These are phyloP conservation scores for Pythium diclinum DNA, from an alignment of 352 stramenopile genomes.

Conservation along the genomic window DNA sequence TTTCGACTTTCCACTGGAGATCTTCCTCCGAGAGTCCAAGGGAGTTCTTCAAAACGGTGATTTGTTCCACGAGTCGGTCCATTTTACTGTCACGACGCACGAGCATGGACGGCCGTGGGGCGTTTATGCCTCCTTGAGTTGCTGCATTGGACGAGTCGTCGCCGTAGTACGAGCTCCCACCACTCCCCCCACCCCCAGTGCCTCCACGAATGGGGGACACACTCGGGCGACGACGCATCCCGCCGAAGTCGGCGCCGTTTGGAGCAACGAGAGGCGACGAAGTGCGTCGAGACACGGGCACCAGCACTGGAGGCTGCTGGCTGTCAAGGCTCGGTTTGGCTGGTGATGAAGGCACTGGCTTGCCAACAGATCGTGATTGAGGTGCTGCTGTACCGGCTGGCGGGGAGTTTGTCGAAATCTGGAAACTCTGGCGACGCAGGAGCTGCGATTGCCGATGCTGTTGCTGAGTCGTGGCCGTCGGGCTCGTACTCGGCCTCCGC, in stretches of 20 bases:
- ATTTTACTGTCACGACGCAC: conserved; percentile 52
- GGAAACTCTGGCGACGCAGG: conserved; percentile 13
- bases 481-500: background rate
- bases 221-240: conserved; percentile 42
- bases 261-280: conserved; percentile 47
- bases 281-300: conserved; percentile 57
- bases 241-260: conserved; percentile 30
- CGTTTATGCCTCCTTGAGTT: background rate
- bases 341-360: conserved; percentile 7
- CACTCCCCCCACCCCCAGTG: background rate
- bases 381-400: background rate
- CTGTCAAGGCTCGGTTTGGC: background rate
- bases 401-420: background rate
- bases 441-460: background rate
- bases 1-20: conserved; percentile 77
- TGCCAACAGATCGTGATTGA: conserved; percentile 5
- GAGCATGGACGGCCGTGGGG: conserved; percentile 4
- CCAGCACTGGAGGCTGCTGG: conserved; percentile 38
- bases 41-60: conserved; percentile 69
- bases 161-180: background rate
- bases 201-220: conserved; percentile 45
- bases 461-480: background rate
- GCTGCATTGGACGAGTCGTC: background rate
- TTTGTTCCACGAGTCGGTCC: conserved; percentile 64
- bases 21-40: conserved; percentile 76